phyloP scores from a whole-genome alignment of 805 yeast genomes.

The Candida bentonensis region DNA sequence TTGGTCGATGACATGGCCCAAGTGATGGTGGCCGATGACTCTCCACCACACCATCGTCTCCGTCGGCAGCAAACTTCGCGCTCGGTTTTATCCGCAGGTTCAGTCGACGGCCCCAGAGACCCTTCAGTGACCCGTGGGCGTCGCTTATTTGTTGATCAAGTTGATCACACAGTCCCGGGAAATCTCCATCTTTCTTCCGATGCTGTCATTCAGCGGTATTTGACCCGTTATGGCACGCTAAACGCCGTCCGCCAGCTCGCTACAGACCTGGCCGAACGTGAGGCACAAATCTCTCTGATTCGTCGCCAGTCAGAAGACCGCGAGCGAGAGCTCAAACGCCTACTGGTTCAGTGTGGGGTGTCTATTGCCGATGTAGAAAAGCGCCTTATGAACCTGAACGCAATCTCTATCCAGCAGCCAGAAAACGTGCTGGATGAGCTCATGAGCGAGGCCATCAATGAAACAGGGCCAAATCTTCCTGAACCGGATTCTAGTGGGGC shows the following conservation, averaged over 20 bases:
- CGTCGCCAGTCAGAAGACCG: constrained; percentile 20
- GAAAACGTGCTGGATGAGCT: constrained; percentile 12
- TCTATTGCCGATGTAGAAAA: constrained; percentile 16
- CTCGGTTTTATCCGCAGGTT: too few relatives aligned
- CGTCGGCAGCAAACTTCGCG: too few relatives aligned
- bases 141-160: constrained; percentile 11
- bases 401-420: constrained; percentile 11
- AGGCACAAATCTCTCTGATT: constrained; percentile 29
- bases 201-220: constrained; percentile 18
- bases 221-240: constrained; percentile 22
- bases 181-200: constrained; percentile 25
- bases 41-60: too few relatives aligned
- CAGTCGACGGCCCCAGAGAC: too few relatives aligned
- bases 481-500: not conserved
- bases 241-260: constrained; percentile 33
- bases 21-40: too few relatives aligned
- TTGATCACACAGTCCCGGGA: constrained; percentile 20
- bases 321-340: constrained; percentile 16
- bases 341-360: constrained; percentile 18
- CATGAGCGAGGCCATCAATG: constrained; percentile 13
- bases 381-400: constrained; percentile 11
- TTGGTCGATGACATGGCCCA: too few relatives aligned
- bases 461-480: constrained; percentile 1
- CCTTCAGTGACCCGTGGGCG: constrained; percentile 3
- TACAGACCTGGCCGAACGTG: constrained; percentile 32